A percentile compares a stretch with the other conserved stretches of the same genome.
Evolutionary conservation across 2,329 filamentous ascomycete genomes (phyloP).

Genomic region (Gnomoniopsis sp.): DNA sequence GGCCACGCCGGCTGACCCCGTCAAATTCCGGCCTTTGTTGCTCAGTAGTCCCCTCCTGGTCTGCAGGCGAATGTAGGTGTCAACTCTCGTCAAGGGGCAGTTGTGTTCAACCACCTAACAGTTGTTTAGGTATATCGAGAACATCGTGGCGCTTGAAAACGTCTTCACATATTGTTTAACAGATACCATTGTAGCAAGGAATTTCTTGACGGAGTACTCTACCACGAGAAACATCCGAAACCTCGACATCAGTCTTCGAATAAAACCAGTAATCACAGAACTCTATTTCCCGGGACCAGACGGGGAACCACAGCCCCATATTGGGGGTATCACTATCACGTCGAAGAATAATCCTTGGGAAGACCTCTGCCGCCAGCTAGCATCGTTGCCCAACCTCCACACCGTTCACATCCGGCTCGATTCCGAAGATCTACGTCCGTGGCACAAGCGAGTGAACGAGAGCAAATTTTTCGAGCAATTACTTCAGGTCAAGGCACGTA

Average conservation of each 20-base stretch:
- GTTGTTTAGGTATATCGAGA: conserved; percentile 26
- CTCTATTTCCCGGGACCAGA: conserved; percentile 23
- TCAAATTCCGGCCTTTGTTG: background rate
- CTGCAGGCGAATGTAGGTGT: conserved; percentile 27
- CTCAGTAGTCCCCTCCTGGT: conserved; percentile 18
- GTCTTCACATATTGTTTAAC: conserved; percentile 28
- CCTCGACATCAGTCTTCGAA: conserved; percentile 25
- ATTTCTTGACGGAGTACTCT: conserved; percentile 22
- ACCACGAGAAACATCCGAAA: conserved; percentile 18
- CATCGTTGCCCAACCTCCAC: conserved; percentile 19
- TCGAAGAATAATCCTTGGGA: conserved; percentile 26
- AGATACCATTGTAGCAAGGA: conserved; percentile 21
- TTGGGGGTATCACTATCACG: conserved; percentile 18
- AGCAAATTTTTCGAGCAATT: conserved; percentile 24
- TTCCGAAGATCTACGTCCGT: conserved; percentile 26
- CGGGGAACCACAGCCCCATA: conserved; percentile 14
- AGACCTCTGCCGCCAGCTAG: conserved; percentile 23
- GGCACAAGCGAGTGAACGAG: conserved; percentile 28
- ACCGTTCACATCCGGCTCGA: conserved; percentile 27
- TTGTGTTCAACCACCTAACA: background rate
- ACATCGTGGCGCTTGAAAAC: conserved; percentile 22
- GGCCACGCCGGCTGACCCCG: background rate
- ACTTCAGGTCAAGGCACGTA: conserved; percentile 16
- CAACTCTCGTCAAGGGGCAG: background rate
- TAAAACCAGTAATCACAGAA: conserved; percentile 24